These are phyloP conservation scores for Coccomyxa sp. DNA, from an alignment of 139 green algal genomes.

Conservation along the genomic window DNA sequence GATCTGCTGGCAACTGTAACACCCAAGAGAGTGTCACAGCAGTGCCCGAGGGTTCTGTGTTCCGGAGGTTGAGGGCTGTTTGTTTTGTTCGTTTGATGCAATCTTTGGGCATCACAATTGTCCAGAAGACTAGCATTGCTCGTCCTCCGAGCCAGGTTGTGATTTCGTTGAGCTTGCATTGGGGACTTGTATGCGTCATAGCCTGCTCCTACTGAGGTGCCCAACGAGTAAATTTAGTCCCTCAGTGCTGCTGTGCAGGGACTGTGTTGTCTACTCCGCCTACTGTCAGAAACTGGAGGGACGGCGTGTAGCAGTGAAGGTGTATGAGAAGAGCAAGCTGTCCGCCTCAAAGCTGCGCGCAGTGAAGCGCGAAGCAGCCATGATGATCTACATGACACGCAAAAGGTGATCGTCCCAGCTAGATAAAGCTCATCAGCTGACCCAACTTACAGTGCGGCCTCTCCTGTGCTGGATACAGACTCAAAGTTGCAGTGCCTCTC, in stretches of 20 bases:
- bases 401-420: conserved; percentile 24
- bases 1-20: too few species aligned
- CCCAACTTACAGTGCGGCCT: too few species aligned
- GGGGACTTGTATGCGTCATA: too few species aligned
- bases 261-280: conserved; percentile 46
- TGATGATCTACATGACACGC: conserved; percentile 60
- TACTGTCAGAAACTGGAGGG: conserved; percentile 35
- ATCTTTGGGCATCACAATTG: background rate
- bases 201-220: too few species aligned
- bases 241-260: conserved; percentile 8
- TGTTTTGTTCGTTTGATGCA: background rate
- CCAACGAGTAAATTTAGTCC: too few species aligned
- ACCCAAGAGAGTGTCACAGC: too few species aligned
- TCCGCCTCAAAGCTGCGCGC: conserved; percentile 49
- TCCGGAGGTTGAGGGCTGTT: background rate
- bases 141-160: too few species aligned
- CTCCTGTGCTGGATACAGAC: too few species aligned
- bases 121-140: background rate
- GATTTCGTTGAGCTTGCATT: too few species aligned
- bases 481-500: background rate
- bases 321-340: conserved; percentile 47
- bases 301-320: conserved; percentile 45
- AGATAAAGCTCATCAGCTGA: background rate
- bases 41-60: too few species aligned
- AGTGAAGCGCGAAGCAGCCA: conserved; percentile 60